Percentiles rank a stretch among this genome's conserved stretches.
phyloP scores from a whole-genome alignment of 2,329 filamentous ascomycete genomes.

The Ophiosphaerella narmari region DNA sequence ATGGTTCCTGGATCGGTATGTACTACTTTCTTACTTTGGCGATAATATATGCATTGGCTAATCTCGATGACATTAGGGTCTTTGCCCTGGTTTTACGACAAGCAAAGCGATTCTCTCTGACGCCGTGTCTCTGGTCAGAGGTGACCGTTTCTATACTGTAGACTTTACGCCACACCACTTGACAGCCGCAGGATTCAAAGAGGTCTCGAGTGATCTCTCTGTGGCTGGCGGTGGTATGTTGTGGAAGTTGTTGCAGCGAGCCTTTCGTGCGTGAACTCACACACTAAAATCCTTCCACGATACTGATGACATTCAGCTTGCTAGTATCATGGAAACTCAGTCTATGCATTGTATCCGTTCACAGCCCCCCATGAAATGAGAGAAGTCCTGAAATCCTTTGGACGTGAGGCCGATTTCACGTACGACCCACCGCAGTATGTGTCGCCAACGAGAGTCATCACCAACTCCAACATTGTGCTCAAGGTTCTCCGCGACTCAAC shows the following conservation, averaged over 20 bases:
- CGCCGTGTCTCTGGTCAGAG: conserved; percentile 70
- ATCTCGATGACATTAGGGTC: conserved; percentile 45
- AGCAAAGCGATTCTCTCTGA: conserved; percentile 74
- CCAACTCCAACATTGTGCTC: conserved; percentile 25
- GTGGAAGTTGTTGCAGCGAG: conserved; percentile 21
- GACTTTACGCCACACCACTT: conserved; percentile 15
- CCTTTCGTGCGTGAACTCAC: conserved; percentile 8
- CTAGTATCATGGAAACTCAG: conserved; percentile 25
- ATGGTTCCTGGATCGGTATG: conserved; percentile 63
- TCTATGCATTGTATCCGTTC: conserved; percentile 37
- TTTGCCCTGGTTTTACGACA: conserved; percentile 74
- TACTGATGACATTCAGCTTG: conserved; percentile 9
- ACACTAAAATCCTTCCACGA: not conserved
- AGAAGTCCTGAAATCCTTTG: conserved; percentile 18
- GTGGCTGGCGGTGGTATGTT: conserved; percentile 15
- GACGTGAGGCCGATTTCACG: conserved; percentile 20
- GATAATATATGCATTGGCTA: too few species aligned
- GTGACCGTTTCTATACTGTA: conserved; percentile 20
- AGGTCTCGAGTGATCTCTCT: conserved; percentile 8
- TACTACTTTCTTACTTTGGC: too few species aligned
- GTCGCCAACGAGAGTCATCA: conserved; percentile 15
- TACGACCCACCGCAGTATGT: conserved; percentile 25
- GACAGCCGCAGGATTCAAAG: conserved; percentile 18
- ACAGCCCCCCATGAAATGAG: conserved; percentile 20
- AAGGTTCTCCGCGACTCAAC: conserved; percentile 30